Conservation (phyloP, 331 rosid genomes). For the Pyracantha coccinea region DNA sequence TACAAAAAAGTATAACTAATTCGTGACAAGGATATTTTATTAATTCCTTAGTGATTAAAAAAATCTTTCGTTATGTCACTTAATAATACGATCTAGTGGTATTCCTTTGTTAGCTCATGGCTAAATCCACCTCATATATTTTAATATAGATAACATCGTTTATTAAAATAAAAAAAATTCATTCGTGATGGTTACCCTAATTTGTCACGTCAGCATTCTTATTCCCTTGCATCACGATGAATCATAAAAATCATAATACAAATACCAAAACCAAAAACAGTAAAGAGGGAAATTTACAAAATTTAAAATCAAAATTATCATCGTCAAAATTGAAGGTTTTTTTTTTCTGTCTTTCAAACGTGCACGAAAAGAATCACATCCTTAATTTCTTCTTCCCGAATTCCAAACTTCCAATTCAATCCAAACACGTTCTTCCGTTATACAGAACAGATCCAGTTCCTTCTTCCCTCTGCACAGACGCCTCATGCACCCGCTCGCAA, state of each 20-base stretch:
- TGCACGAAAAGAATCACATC: constrained; percentile 26
- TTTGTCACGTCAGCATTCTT: too few species aligned
- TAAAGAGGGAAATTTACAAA: neutral
- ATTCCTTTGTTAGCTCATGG: too few species aligned
- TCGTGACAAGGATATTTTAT: too few species aligned
- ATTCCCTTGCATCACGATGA: neutral
- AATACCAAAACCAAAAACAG: neutral
- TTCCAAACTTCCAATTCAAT: neutral
- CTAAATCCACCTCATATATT: too few species aligned
- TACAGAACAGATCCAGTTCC: constrained; percentile 7
- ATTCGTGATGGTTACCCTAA: too few species aligned
- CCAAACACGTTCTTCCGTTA: constrained; percentile 14
- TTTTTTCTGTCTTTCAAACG: neutral
- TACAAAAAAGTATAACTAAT: too few species aligned
- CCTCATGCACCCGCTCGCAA: neutral
- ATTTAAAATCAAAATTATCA: neutral
- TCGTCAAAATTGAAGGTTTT: neutral
- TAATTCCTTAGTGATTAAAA: too few species aligned
- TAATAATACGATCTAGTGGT: too few species aligned
- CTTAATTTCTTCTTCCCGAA: neutral
- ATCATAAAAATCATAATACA: neutral
- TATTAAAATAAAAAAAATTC: too few species aligned
- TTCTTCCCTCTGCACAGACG: neutral
- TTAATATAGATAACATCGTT: too few species aligned
- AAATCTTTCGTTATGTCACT: too few species aligned